Evolutionary conservation across 495 filamentous ascomycete genomes (phyloP).

Genomic region (Penicillium odoratum): DNA sequence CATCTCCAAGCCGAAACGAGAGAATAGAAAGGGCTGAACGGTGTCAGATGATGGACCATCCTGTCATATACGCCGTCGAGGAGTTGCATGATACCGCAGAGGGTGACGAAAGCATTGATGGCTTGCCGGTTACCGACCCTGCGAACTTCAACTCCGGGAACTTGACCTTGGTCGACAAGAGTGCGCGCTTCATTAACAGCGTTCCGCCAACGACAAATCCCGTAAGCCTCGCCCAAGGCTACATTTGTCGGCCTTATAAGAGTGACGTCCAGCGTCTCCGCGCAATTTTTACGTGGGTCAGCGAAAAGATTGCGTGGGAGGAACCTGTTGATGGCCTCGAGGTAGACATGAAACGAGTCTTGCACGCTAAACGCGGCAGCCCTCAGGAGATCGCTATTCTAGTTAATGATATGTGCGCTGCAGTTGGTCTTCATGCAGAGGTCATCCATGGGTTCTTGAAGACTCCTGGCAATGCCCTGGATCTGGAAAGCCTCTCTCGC

Average conservation of each 20-base stretch:
- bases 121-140: conserved; percentile 76
- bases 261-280: conserved; percentile 91
- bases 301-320: conserved; percentile 96
- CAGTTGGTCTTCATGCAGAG: conserved; percentile 85
- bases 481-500: conserved; percentile 67
- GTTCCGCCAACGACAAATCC: conserved; percentile 89
- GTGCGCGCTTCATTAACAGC: conserved; percentile 83
- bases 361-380: conserved; percentile 81
- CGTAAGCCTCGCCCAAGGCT: conserved; percentile 80
- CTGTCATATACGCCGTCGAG: conserved; percentile 84
- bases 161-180: conserved; percentile 87
- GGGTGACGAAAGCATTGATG: conserved; percentile 87
- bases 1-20: conserved; percentile 87
- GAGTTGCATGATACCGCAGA: conserved; percentile 81
- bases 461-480: conserved; percentile 77
- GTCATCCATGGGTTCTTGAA: conserved; percentile 88
- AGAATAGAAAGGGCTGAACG: conserved; percentile 81
- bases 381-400: conserved; percentile 89
- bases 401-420: conserved; percentile 89
- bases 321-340: conserved; percentile 75
- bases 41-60: conserved; percentile 91
- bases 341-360: conserved; percentile 78
- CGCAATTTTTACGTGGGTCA: conserved; percentile 95
- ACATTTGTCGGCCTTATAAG: conserved; percentile 91
- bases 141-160: conserved; percentile 80